Conservation (phyloP, 2,329 filamentous ascomycete genomes). For the Davidsoniella australis region DNA sequence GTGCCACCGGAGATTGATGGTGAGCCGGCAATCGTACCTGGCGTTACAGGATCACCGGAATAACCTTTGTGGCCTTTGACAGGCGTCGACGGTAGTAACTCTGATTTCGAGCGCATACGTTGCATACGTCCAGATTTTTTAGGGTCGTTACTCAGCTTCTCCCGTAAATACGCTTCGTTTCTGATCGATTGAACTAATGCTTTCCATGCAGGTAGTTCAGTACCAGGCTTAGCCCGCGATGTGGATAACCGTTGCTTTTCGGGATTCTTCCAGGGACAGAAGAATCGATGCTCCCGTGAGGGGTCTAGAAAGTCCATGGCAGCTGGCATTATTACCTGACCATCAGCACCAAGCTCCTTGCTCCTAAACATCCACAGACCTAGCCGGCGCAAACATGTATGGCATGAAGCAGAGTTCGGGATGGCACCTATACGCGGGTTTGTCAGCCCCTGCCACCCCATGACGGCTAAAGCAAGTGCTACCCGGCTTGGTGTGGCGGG, state of each 20-base stretch:
- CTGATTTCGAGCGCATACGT: conserved; percentile 10
- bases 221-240: conserved; percentile 20
- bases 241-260: conserved; percentile 34
- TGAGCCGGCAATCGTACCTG: neutral
- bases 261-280: conserved; percentile 64
- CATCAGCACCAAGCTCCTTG: conserved; percentile 43
- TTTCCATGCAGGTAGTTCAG: conserved; percentile 35
- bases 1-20: neutral
- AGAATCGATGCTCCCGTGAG: conserved; percentile 59
- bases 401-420: conserved; percentile 61
- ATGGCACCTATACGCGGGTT: conserved; percentile 39
- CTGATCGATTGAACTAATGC: conserved; percentile 35
- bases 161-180: conserved; percentile 39
- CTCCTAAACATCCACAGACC: conserved; percentile 89
- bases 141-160: conserved; percentile 4
- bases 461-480: conserved; percentile 51
- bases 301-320: conserved; percentile 53
- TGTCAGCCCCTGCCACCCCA: conserved; percentile 57
- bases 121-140: neutral
- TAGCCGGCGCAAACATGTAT: conserved; percentile 71
- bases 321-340: conserved; percentile 37
- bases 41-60: neutral
- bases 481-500: conserved; percentile 33
- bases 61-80: conserved; percentile 15
- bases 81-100: conserved; percentile 3